These are phyloP conservation scores for Phytophthora sp. DNA, from an alignment of 352 stramenopile genomes.

Conservation along the genomic window DNA sequence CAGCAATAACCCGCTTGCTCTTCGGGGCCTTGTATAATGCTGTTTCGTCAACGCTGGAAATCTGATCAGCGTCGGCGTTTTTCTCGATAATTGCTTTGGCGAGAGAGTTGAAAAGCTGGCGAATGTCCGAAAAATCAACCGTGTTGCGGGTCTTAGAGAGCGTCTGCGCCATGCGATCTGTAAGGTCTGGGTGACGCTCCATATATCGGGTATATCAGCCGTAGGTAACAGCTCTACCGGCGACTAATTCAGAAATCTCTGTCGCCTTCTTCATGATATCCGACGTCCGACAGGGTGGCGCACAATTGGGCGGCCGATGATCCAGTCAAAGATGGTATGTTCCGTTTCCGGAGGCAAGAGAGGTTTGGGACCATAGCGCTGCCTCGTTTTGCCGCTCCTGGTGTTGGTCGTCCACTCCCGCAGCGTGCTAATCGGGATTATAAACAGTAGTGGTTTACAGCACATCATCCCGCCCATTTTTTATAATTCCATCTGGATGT, in stretches of 20 bases:
- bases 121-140: neutral
- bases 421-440: too few relatives aligned
- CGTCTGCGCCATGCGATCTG: neutral
- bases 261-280: neutral
- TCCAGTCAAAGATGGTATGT: neutral
- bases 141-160: neutral
- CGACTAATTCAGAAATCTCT: neutral
- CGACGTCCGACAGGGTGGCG: neutral
- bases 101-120: neutral
- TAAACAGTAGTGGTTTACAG: too few relatives aligned
- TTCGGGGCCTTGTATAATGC: neutral
- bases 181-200: neutral
- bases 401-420: too few relatives aligned
- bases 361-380: too few relatives aligned
- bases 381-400: too few relatives aligned
- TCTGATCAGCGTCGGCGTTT: neutral
- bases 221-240: neutral
- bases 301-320: neutral
- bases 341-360: constrained; percentile 47
- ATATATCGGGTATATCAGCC: neutral
- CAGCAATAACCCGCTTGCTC: neutral
- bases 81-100: neutral
- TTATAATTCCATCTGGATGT: too few relatives aligned
- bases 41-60: neutral
- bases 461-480: too few relatives aligned